A percentile compares a stretch with the other conserved stretches of the same genome.
Evolutionary conservation across 2,329 filamentous ascomycete genomes (phyloP).

Genomic region (Tolypocladium nubicola): DNA sequence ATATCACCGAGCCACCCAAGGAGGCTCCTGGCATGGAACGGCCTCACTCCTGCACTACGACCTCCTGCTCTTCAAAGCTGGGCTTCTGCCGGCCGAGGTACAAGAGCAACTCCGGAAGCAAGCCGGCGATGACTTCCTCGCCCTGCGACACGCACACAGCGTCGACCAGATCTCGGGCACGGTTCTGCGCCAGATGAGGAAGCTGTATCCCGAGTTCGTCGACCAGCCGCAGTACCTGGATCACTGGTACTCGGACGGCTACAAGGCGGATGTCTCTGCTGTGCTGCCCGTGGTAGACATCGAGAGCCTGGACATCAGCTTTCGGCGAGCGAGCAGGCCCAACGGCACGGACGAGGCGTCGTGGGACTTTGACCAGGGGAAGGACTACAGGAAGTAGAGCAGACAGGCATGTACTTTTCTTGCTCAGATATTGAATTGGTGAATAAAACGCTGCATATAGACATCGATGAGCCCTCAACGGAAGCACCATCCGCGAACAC

Average conservation of each 20-base stretch:
- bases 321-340: conserved; percentile 29
- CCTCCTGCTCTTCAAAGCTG: conserved; percentile 50
- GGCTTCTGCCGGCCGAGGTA: conserved; percentile 42
- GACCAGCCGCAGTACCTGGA: conserved; percentile 34
- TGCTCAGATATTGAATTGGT: no score
- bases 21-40: conserved; percentile 57
- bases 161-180: conserved; percentile 55
- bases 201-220: conserved; percentile 44
- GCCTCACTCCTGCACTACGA: conserved; percentile 60
- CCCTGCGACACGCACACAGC: conserved; percentile 48
- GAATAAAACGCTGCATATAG: not conserved
- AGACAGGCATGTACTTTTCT: not conserved
- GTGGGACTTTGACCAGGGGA: conserved; percentile 41
- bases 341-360: conserved; percentile 48
- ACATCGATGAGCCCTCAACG: not conserved
- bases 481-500: not conserved
- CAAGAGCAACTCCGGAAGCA: conserved; percentile 38
- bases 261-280: conserved; percentile 27
- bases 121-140: conserved; percentile 42
- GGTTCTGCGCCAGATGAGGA: conserved; percentile 43
- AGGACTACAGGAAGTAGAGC: conserved; percentile 13
- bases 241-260: conserved; percentile 34
- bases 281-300: conserved; percentile 35
- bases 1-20: conserved; percentile 48
- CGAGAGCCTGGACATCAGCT: conserved; percentile 31